Evolutionary conservation across 2,329 filamentous ascomycete genomes (phyloP).

Genomic region (Cadophora sp.): DNA sequence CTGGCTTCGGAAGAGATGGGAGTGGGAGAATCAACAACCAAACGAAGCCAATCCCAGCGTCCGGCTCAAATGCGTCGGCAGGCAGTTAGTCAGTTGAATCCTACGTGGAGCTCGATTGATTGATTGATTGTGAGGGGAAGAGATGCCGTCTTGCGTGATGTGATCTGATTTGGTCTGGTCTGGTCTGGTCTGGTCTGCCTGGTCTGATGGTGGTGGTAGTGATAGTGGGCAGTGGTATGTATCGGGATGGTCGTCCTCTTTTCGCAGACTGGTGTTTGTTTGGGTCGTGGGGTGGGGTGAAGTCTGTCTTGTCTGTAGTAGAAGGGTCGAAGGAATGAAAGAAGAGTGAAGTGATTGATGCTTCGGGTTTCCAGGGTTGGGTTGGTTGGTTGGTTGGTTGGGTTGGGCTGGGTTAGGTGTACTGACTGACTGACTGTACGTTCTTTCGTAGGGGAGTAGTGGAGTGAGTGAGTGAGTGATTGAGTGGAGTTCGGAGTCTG

Average conservation of each 20-base stretch:
- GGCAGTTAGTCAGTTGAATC: neutral
- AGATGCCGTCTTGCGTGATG: neutral
- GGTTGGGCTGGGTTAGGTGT: no score
- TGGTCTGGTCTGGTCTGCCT: no score
- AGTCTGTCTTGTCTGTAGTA: neutral
- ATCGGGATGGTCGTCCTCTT: neutral
- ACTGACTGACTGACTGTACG: no score
- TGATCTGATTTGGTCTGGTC: no score
- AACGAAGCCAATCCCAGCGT: constrained; percentile 6
- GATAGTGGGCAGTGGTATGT: no score
- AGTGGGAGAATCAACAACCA: constrained; percentile 14
- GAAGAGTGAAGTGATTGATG: neutral
- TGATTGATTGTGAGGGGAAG: neutral
- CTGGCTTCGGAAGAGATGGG: constrained; percentile 16
- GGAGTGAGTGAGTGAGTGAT: no score
- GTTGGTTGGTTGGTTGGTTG: no score
- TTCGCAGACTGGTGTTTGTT: neutral
- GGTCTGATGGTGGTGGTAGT: neutral
- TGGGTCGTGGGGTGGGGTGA: constrained; percentile 1
- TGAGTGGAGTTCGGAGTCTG: no score
- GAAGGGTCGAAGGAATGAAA: neutral
- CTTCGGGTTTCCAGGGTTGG: neutral
- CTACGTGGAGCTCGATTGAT: neutral
- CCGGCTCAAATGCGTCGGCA: constrained; percentile 6
- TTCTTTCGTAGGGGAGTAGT: no score